Evolutionary conservation across 805 yeast genomes (phyloP).

Genomic region (Jamesozyma hellenica): DNA sequence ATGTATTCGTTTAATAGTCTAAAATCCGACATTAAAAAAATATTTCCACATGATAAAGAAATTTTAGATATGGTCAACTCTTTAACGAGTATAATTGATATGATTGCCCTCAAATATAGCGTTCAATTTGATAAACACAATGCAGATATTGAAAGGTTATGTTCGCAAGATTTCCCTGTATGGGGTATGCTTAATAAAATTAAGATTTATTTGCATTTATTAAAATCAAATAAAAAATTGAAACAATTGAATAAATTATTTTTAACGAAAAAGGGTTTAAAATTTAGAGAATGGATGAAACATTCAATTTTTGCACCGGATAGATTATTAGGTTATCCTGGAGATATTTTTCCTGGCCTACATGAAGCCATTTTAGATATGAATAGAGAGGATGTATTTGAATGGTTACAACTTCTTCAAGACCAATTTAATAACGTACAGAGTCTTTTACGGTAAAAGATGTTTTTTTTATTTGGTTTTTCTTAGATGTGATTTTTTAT

Average conservation of each 20-base stretch:
- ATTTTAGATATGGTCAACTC: constrained; percentile 7
- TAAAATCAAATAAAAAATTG: constrained; percentile 43
- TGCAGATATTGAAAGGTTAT: constrained; percentile 38
- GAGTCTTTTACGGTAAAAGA: constrained; percentile 19
- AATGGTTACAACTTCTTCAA: constrained; percentile 38
- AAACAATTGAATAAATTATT: constrained; percentile 49
- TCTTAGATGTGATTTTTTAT: background rate
- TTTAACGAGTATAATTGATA: constrained; percentile 5
- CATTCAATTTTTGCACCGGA: constrained; percentile 57
- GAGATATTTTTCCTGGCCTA: constrained; percentile 50
- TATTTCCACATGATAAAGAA: constrained; percentile 17
- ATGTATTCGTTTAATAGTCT: constrained; percentile 26
- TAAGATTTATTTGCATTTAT: constrained; percentile 45
- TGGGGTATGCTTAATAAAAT: constrained; percentile 52
- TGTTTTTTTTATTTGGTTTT: background rate
- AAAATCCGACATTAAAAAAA: constrained; percentile 11
- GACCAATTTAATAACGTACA: constrained; percentile 22
- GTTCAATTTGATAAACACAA: constrained; percentile 40
- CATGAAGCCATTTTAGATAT: constrained; percentile 42
- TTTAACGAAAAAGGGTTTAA: constrained; percentile 37
- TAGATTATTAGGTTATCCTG: constrained; percentile 39
- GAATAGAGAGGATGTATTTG: constrained; percentile 36
- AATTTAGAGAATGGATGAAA: constrained; percentile 48
- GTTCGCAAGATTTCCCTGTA: constrained; percentile 69
- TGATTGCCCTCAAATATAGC: constrained; percentile 20